Evolutionary conservation across 2,329 filamentous ascomycete species (phyloP).

Genomic region (Neonectria neomacrospora): DNA sequence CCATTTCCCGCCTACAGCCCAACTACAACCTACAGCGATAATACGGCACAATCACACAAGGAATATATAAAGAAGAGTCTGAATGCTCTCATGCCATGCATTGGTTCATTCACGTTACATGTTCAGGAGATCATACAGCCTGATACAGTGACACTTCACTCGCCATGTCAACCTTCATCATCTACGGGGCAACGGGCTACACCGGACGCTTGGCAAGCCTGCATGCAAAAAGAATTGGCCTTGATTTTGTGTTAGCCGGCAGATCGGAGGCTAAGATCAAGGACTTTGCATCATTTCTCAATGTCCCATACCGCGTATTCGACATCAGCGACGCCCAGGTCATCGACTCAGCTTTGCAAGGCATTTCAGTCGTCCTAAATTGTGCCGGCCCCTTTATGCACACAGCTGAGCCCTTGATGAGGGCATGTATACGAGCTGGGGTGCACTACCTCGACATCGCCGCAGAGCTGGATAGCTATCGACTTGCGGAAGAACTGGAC

Average conservation of each 20-base stretch:
- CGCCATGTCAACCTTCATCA: background rate
- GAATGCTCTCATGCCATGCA: background rate
- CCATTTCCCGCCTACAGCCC: too few relatives aligned
- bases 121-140: background rate
- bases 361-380: background rate
- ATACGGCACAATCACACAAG: background rate
- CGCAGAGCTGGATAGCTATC: slow-evolving; percentile 2
- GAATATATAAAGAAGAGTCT: background rate
- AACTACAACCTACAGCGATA: too few relatives aligned
- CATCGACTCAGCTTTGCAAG: background rate
- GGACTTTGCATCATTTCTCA: background rate
- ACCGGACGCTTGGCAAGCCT: background rate
- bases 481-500: background rate
- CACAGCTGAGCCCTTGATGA: slow-evolving; percentile 1
- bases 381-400: slow-evolving; percentile 4
- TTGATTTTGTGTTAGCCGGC: background rate
- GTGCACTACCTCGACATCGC: slow-evolving; percentile 11
- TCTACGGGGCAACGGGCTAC: slow-evolving; percentile 5
- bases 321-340: background rate
- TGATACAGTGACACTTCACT: background rate
- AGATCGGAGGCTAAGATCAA: background rate
- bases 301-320: background rate
- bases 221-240: background rate
- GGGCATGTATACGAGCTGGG: background rate
- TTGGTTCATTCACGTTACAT: background rate